Evolutionary conservation across 768 basidiomycete species (phyloP), one percentile per base, ranked within the genome.

Genomic region (Trametes maxima): DNA sequence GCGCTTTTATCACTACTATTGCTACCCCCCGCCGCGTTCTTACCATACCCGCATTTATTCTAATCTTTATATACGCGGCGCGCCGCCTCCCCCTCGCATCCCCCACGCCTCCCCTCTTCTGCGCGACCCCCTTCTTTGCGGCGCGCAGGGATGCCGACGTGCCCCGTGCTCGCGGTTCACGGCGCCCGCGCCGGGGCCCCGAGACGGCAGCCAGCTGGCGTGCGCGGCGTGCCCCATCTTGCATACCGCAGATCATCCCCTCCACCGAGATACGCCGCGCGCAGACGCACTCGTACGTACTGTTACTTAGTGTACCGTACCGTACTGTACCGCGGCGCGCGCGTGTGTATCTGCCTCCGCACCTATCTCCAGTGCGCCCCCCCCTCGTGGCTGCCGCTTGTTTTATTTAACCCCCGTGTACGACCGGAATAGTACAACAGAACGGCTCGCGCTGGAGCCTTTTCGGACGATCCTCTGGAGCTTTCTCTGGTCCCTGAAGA

Each of bases 331-430:
- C n/a, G n/a, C n/a, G n/a, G 37, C 25, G 46, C 49, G 47, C 39
- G 39, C 25, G 17, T 40, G 24, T 45, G 22, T 37, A 17, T 40
- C n/a, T 36, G 28, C 22, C 56, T 14, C 14, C n/a, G n/a, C 11
- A n/a, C 17, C n/a, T n/a, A 14, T 35, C 25, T 33, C 21, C 17
- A 14, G 8, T 40, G 42, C 17, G 44, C 10, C 35, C 28, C 44
- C 44, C 10, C 35, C 28, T 28, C 44, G 33, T 42, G 46, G 14
- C 49, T 19, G 28, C 57, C 42, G 37, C 44, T 44, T 44, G 48
- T 62, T 61, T 61, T 62, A 54, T 49, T 55, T 60, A 49, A 54
- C 43, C 45, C 28, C 45, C 56, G 43, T 54, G 54, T 43, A 19
- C 51, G 51, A 7, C 46, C 51, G 58, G 58, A 59, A 46, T 59